Percentiles rank a stretch among this genome's conserved stretches.
phyloP scores from a whole-genome alignment of 768 basidiomycete genomes.

The Collybia sordida region DNA sequence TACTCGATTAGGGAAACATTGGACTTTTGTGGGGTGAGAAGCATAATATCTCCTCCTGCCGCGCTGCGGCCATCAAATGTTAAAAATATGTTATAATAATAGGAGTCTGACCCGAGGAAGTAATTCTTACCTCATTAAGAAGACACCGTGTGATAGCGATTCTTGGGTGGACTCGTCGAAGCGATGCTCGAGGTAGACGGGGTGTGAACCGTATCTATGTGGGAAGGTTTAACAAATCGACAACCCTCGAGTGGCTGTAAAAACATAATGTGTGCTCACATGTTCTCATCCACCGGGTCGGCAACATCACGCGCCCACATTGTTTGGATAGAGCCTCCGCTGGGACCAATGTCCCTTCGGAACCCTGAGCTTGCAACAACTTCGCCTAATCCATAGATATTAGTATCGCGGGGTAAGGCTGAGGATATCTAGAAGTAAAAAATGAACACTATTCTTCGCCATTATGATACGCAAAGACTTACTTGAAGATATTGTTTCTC shows the following conservation, averaged over 20 bases:
- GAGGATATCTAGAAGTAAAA: conserved; percentile 49
- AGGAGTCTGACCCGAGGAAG: background rate
- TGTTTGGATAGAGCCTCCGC: conserved; percentile 64
- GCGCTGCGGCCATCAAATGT: conserved; percentile 36
- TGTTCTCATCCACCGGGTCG: conserved; percentile 66
- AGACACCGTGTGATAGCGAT: conserved; percentile 73
- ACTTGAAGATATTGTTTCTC: conserved; percentile 82
- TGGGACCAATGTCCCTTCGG: conserved; percentile 54
- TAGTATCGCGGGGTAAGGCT: conserved; percentile 61
- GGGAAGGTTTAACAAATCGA: background rate
- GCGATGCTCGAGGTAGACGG: conserved; percentile 75
- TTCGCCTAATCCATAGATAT: conserved; percentile 81
- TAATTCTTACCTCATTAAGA: conserved; percentile 57
- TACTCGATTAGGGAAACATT: conserved; percentile 69
- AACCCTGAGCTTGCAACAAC: conserved; percentile 69
- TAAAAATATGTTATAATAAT: background rate
- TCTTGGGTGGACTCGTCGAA: conserved; percentile 47
- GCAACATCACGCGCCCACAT: conserved; percentile 64
- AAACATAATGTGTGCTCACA: conserved; percentile 36
- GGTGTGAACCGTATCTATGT: conserved; percentile 67
- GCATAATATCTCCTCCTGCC: conserved; percentile 68
- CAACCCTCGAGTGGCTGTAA: no score
- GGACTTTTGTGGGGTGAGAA: conserved; percentile 56
- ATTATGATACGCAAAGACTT: background rate
- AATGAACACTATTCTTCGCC: background rate